These are phyloP conservation scores for Graphilbum fragrans DNA, from an alignment of 2,329 filamentous ascomycete genomes.

Conservation along the genomic window DNA sequence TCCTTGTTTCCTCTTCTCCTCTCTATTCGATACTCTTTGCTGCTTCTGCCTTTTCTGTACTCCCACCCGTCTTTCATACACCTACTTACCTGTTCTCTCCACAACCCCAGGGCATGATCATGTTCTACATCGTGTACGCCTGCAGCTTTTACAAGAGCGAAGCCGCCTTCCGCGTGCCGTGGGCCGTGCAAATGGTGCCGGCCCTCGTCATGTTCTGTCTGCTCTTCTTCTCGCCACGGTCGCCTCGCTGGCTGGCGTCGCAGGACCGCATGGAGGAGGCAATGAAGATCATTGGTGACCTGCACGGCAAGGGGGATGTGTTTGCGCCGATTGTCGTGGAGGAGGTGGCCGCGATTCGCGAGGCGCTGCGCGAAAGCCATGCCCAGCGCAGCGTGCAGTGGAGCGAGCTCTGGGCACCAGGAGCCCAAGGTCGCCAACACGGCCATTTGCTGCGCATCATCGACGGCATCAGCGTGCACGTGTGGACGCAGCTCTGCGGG, in stretches of 20 bases:
- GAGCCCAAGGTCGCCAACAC: too few relatives aligned
- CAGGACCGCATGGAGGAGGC: conserved; percentile 33
- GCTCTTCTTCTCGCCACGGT: conserved; percentile 32
- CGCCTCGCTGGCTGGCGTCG: conserved; percentile 37
- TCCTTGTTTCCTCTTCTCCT: background rate
- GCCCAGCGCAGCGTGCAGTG: conserved; percentile 58
- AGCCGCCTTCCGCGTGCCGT: conserved; percentile 36
- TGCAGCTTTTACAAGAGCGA: conserved; percentile 23
- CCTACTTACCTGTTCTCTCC: background rate
- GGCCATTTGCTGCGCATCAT: conserved; percentile 59
- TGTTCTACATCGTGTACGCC: conserved; percentile 49
- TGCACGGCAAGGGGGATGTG: conserved; percentile 54
- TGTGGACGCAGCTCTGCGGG: conserved; percentile 65
- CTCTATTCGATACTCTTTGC: too few relatives aligned
- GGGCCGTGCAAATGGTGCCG: conserved; percentile 34
- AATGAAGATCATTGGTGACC: conserved; percentile 33
- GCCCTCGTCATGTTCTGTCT: conserved; percentile 28
- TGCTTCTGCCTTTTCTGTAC: too few relatives aligned
- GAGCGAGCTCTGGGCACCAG: conserved; percentile 55
- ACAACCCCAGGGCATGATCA: conserved; percentile 31
- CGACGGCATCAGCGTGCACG: conserved; percentile 61
- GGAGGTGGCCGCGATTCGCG: conserved; percentile 62
- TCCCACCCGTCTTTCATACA: too few relatives aligned
- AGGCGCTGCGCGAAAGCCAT: conserved; percentile 62
- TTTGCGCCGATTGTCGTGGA: conserved; percentile 52